Conservation (phyloP, 345 rosid genomes). For the Brassica cretica region DNA sequence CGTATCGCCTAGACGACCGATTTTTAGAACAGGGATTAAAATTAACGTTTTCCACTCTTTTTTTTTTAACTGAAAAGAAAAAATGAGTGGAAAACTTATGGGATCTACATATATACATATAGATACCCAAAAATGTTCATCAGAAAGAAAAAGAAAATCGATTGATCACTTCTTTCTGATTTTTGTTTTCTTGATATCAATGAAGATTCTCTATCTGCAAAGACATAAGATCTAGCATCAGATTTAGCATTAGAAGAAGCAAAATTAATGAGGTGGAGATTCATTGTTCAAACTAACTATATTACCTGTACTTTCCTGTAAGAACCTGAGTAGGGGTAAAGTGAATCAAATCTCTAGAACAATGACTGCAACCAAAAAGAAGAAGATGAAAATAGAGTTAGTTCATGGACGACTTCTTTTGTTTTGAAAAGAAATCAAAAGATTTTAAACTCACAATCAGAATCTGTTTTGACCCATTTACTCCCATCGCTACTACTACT, state of each 20-base stretch:
- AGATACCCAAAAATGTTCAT: constrained; percentile 25
- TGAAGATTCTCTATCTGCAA: constrained; percentile 33
- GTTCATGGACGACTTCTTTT: background rate
- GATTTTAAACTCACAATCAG: constrained; percentile 67
- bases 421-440: background rate
- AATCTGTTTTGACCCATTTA: constrained; percentile 48
- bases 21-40: no score
- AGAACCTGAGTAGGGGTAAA: background rate
- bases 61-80: no score
- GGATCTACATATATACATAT: background rate
- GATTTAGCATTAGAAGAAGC: background rate
- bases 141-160: constrained; percentile 20
- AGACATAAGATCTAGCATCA: constrained; percentile 6
- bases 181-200: constrained; percentile 20
- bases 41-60: no score
- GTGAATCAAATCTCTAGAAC: constrained; percentile 67
- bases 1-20: no score
- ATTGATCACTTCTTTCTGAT: constrained; percentile 23
- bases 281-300: background rate
- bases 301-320: constrained; percentile 32
- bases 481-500: constrained; percentile 52
- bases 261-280: background rate
- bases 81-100: background rate
- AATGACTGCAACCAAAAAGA: constrained; percentile 56
- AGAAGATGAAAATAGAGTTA: background rate